Percentiles rank a stretch among this genome's conserved stretches.
These are phyloP conservation scores for Theileria annulata DNA, from an alignment of 169 alveolate genomes.

Conservation along the genomic window DNA sequence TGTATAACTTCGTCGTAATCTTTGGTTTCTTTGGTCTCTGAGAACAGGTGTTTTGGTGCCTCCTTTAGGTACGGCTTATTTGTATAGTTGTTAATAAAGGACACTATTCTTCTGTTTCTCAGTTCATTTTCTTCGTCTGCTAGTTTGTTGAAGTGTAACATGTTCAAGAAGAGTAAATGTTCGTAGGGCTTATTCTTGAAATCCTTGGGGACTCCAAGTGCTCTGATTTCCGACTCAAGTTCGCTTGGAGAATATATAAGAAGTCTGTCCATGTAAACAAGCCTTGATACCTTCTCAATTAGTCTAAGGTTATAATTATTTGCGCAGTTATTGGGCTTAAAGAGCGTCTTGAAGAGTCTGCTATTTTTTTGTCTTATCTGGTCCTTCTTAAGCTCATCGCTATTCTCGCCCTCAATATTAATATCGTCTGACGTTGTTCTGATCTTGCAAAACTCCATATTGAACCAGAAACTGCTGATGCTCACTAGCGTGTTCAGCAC, in stretches of 20 bases:
- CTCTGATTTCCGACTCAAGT: slow-evolving; percentile 36
- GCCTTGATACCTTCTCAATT: slow-evolving; percentile 52
- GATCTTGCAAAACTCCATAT: slow-evolving; percentile 57
- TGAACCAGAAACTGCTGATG: slow-evolving; percentile 56
- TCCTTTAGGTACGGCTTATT: slow-evolving; percentile 43
- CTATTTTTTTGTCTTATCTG: slow-evolving; percentile 34
- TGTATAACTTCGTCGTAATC: slow-evolving; percentile 24
- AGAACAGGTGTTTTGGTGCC: slow-evolving; percentile 50
- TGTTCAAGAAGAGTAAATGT: slow-evolving; percentile 44
- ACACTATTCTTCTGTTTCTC: slow-evolving; percentile 46
- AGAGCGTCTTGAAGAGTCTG: slow-evolving; percentile 32
- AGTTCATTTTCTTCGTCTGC: slow-evolving; percentile 53
- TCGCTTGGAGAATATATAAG: slow-evolving; percentile 37
- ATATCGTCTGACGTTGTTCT: slow-evolving; percentile 23
- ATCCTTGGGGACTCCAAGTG: slow-evolving; percentile 19
- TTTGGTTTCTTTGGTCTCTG: slow-evolving; percentile 19
- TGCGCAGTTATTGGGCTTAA: slow-evolving; percentile 1
- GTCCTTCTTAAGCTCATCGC: slow-evolving; percentile 32
- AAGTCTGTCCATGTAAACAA: slow-evolving; percentile 58
- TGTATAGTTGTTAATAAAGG: slow-evolving; percentile 47
- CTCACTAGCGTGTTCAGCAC: slow-evolving; percentile 35
- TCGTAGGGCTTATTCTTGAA: slow-evolving; percentile 56
- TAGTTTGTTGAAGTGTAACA: slow-evolving; percentile 61
- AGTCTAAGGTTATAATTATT: slow-evolving; percentile 38
- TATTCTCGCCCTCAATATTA: slow-evolving; percentile 32